These are phyloP conservation scores for Scheffersomyces stipitis DNA, from an alignment of 805 yeast species.

Conservation along the genomic window DNA sequence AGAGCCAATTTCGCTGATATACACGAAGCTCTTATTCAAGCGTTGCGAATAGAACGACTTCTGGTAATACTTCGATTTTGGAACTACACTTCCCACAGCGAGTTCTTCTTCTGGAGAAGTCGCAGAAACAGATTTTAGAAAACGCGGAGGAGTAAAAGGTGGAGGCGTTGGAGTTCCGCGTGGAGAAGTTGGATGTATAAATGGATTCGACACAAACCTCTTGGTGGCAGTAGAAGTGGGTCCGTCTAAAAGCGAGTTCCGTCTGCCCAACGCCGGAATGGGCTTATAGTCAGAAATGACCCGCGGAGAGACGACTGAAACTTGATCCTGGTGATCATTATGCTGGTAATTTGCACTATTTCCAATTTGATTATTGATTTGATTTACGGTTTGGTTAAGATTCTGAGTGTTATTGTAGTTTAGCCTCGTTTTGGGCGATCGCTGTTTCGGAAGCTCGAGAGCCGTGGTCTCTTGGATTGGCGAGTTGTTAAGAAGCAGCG, in stretches of 20 bases:
- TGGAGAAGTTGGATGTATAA: constrained; percentile 8
- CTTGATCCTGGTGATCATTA: not conserved
- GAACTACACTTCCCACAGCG: not conserved
- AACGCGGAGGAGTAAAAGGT: not conserved
- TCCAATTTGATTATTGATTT: constrained; percentile 4
- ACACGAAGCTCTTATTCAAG: constrained; percentile 8
- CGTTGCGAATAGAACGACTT: constrained; percentile 10
- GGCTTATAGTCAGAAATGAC: constrained; percentile 41
- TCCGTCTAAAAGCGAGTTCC: constrained; percentile 13
- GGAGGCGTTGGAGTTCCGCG: not conserved
- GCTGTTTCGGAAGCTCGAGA: not conserved
- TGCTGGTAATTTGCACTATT: not conserved
- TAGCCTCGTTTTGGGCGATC: not conserved
- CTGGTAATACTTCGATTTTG: constrained; percentile 2
- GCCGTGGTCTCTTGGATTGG: not conserved
- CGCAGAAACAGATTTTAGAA: not conserved
- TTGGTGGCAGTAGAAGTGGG: constrained; percentile 10
- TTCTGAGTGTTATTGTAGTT: constrained; percentile 1
- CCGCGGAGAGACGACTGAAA: constrained; percentile 12
- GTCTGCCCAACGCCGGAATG: constrained; percentile 14
- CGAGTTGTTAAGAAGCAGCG: not conserved
- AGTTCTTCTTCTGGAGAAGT: not conserved
- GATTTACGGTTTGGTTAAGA: constrained; percentile 1
- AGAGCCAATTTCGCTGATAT: constrained; percentile 49
- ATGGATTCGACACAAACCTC: constrained; percentile 25